Base-by-base conservation (phyloP, 2,329 filamentous ascomycete genomes). In the Bertia moriformis region DNA sequence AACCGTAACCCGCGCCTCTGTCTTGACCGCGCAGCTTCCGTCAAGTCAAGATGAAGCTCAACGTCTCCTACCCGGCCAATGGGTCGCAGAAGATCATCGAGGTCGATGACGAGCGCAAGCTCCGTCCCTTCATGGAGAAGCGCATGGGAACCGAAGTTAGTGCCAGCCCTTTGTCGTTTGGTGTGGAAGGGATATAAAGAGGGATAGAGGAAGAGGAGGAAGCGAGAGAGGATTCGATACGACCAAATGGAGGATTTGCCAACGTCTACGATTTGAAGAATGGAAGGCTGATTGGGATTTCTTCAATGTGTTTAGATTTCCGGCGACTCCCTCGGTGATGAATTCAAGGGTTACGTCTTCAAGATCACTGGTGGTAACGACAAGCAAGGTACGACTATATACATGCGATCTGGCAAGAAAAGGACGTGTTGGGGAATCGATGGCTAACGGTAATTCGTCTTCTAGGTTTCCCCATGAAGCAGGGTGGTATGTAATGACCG, bases 301-400 rank as follows among this genome's bases (percentile, higher is more conserved):
- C 17, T 35, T 29, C n/a, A n/a, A n/a, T 29, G 10, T 61, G 77
- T 81, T 59, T 85, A 95, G 73, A 84, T 98, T 56, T 69, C 83
- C 56, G 91, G 83, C 60, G 93, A 98, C 73, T 83, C 80, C 62
- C 77, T 98, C 60, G 91, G 91, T 61, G 88, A 96, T 63, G 91
- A 98, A 73, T 98, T 93, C 84, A 95, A 95, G 78, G 91, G 91
- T 68, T 98, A 98, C 77, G 81, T 98, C 73, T 87, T 98, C 82
- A 83, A 79, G 65, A 96, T 98, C 74, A 98, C 91, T 59, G 93
- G 91, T 62, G 91, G 93, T 64, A 98, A 98, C 83, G 91, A 98
- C 84, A 98, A 98, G 86, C 93, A 98, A 78, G 91, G 91, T 74
- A 35, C 32, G 32, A 10, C 15, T 35, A n/a, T n/a, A n/a, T n/a